Percentiles rank a stretch among this genome's conserved stretches.
Conservation (phyloP, 495 filamentous ascomycete genomes). For the Penicillium herquei region DNA sequence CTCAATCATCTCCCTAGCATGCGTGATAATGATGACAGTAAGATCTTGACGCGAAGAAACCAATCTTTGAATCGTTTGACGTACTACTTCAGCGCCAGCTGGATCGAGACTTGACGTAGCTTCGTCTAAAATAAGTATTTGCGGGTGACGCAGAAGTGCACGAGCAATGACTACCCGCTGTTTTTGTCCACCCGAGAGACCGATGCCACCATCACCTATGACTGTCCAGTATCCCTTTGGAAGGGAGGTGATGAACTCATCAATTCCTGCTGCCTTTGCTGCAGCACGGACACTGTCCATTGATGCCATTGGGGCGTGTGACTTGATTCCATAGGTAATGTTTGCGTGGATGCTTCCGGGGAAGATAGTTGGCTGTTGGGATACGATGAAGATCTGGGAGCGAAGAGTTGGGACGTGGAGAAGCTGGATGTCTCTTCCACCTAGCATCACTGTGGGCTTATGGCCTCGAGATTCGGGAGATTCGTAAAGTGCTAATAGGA, state of each 20-base stretch:
- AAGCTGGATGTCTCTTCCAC: conserved; percentile 48
- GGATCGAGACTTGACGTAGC: conserved; percentile 80
- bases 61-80: conserved; percentile 57
- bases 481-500: conserved; percentile 69
- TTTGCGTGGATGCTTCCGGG: conserved; percentile 70
- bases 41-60: conserved; percentile 32
- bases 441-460: conserved; percentile 51
- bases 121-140: conserved; percentile 81
- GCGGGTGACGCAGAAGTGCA: conserved; percentile 67
- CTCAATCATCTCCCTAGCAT: conserved; percentile 78
- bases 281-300: conserved; percentile 51
- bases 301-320: conserved; percentile 34
- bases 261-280: conserved; percentile 68
- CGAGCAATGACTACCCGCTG: conserved; percentile 82
- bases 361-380: conserved; percentile 78
- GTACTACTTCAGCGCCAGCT: conserved; percentile 63
- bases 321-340: conserved; percentile 72
- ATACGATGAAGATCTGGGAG: conserved; percentile 68
- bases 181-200: conserved; percentile 79
- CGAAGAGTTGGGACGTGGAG: conserved; percentile 66
- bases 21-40: conserved; percentile 70
- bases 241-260: conserved; percentile 75
- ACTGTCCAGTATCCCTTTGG: conserved; percentile 70
- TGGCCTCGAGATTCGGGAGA: conserved; percentile 22
- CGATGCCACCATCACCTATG: conserved; percentile 74